Conservation (phyloP, 2,329 filamentous ascomycete species). For the Fusarium torulosum region DNA sequence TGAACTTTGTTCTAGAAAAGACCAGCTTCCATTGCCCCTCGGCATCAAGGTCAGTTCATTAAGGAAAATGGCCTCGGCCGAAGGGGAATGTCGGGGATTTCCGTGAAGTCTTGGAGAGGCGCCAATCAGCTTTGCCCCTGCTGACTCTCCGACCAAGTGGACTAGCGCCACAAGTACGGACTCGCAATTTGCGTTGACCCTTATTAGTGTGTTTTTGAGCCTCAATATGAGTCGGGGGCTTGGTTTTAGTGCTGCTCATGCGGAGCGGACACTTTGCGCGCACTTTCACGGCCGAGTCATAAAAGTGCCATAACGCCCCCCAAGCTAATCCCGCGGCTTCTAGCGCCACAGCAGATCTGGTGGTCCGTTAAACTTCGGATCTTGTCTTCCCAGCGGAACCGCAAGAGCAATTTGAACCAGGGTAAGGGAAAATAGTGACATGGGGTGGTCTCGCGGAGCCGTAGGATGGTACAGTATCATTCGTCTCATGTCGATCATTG, state of each 20-base stretch:
- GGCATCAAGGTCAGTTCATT: not conserved
- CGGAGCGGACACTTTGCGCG: not conserved
- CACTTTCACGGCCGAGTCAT: slow-evolving; percentile 1
- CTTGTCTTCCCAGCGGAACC: slow-evolving; percentile 22
- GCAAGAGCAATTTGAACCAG: slow-evolving; percentile 19
- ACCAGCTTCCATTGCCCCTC: not conserved
- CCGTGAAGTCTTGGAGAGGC: slow-evolving; percentile 9
- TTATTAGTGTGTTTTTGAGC: slow-evolving; percentile 28
- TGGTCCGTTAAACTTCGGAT: slow-evolving; percentile 13
- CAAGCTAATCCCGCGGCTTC: not conserved
- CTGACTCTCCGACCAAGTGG: slow-evolving; percentile 8
- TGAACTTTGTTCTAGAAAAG: not conserved
- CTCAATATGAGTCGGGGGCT: slow-evolving; percentile 21
- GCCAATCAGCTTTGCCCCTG: not conserved
- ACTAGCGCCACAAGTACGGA: not conserved
- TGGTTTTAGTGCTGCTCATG: not conserved
- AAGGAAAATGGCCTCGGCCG: slow-evolving; percentile 5
- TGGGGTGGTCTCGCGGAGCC: slow-evolving; percentile 13
- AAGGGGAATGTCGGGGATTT: slow-evolving; percentile 26
- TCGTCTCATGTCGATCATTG: slow-evolving; percentile 10
- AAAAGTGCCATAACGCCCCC: not conserved
- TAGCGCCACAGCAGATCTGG: slow-evolving; percentile 13
- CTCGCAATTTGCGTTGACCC: slow-evolving; percentile 22
- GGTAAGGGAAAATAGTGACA: not conserved
- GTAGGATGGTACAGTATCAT: not conserved